Conservation (phyloP, 2,329 filamentous ascomycete species). For the Chrysosporium queenslandicum region DNA sequence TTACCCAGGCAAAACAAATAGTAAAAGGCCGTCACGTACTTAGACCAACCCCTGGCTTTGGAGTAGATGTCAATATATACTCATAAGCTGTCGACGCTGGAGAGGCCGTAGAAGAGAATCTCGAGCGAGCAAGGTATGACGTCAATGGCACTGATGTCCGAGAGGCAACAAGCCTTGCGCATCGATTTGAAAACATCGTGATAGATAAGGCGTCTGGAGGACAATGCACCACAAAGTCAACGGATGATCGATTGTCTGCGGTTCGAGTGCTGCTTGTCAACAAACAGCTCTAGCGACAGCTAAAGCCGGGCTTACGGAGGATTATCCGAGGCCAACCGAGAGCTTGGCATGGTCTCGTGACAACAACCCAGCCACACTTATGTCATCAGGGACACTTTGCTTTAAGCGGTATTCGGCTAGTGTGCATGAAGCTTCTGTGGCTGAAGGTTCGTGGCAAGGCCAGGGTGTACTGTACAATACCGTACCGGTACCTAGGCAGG, state of each 20-base stretch:
- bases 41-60: constrained; percentile 80
- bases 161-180: constrained; percentile 51
- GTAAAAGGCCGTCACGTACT: constrained; percentile 45
- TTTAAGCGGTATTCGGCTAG: neutral
- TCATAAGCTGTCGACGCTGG: constrained; percentile 52
- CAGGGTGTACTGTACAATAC: neutral
- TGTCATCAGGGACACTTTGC: too few relatives aligned
- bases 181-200: constrained; percentile 39
- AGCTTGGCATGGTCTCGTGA: constrained; percentile 7
- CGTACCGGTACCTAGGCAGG: too few relatives aligned
- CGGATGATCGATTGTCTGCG: constrained; percentile 28
- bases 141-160: constrained; percentile 37
- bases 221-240: constrained; percentile 33
- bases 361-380: neutral
- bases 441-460: neutral
- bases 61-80: constrained; percentile 69
- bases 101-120: constrained; percentile 32
- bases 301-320: neutral
- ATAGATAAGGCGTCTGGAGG: neutral
- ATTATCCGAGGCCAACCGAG: constrained; percentile 25
- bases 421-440: neutral
- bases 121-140: constrained; percentile 27
- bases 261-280: neutral
- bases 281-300: neutral
- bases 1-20: too few relatives aligned